Conservation (phyloP, 2,329 filamentous ascomycete genomes). For the Claviceps paspali region DNA sequence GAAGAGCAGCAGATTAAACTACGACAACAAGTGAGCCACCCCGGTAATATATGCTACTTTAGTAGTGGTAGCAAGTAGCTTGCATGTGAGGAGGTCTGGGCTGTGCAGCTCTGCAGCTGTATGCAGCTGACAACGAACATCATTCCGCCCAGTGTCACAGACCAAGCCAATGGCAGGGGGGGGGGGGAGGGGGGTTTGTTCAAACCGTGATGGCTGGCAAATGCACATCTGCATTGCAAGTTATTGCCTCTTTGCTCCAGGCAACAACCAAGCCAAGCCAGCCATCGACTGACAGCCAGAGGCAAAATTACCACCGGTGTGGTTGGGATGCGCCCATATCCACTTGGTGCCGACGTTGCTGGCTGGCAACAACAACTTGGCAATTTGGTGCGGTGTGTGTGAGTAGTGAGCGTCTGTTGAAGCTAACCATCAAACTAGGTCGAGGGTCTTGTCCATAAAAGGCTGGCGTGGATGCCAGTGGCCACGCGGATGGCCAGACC, state of each 20-base stretch:
- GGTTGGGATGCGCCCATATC: background rate
- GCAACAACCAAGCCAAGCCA: background rate
- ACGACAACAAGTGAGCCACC: no score
- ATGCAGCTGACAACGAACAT: no score
- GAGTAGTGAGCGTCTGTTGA: no score
- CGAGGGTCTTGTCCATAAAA: slow-evolving; percentile 1
- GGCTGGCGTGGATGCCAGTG: background rate
- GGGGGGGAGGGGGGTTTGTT: no score
- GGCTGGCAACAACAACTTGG: no score
- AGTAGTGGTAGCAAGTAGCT: background rate
- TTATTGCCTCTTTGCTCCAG: background rate
- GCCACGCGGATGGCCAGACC: background rate
- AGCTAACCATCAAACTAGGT: background rate
- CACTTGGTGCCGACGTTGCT: background rate
- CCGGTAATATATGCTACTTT: no score
- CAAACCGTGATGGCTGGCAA: no score
- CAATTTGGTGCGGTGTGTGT: no score
- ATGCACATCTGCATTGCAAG: no score
- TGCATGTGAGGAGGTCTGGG: background rate
- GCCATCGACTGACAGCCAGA: slow-evolving; percentile 1
- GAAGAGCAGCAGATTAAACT: no score
- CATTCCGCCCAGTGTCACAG: background rate
- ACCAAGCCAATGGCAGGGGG: no score
- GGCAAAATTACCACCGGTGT: background rate
- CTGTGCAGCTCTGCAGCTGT: background rate